phyloP scores from a whole-genome alignment of 352 stramenopile species.

The Phytophthora foliorum region DNA sequence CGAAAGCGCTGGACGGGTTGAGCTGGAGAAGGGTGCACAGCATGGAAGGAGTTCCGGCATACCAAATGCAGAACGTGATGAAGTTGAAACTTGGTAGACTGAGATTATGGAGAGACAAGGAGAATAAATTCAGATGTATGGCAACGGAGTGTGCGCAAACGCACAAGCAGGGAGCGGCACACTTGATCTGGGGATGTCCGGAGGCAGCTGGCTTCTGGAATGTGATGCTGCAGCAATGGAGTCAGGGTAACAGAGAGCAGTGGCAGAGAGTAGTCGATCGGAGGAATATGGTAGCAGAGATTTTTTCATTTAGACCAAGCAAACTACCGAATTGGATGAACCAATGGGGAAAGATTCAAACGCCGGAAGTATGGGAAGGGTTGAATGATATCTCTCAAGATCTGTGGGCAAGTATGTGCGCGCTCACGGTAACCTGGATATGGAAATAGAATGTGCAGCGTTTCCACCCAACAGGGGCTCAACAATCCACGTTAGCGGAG shows the following conservation, averaged over 20 bases:
- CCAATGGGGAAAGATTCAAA: background rate
- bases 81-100: no score
- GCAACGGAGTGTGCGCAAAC: no score
- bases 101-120: no score
- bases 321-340: background rate
- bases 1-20: background rate
- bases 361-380: background rate
- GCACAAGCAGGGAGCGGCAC: background rate
- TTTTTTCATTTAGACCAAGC: background rate
- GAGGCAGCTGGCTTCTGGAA: background rate
- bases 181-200: no score
- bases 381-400: background rate
- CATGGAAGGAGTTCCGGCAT: background rate
- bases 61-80: background rate
- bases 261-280: no score
- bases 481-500: background rate
- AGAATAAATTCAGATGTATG: no score
- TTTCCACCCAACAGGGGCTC: no score
- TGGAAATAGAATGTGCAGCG: background rate
- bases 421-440: background rate
- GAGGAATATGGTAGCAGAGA: background rate
- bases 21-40: background rate
- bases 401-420: background rate
- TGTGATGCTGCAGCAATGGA: no score
- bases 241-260: no score